A percentile compares a stretch with the other conserved stretches of the same genome.
Conservation (phyloP, 257 asterid genomes). For the Plantago ovata region DNA sequence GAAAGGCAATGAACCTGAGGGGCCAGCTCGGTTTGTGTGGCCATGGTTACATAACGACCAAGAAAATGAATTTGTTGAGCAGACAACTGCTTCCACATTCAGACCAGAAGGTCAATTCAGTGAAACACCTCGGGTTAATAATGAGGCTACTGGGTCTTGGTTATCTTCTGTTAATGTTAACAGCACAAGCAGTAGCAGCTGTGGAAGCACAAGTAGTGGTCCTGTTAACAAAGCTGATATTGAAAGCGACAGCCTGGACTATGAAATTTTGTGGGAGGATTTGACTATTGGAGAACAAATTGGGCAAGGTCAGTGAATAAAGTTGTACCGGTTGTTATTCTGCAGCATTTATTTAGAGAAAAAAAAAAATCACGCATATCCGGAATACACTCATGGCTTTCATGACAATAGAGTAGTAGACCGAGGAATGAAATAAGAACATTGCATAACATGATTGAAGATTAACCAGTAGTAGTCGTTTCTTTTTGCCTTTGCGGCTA, state of each 20-base stretch:
- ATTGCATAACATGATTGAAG: too few species aligned
- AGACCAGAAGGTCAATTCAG: constrained; percentile 47
- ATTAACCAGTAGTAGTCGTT: background rate
- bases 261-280: constrained; percentile 94
- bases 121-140: constrained; percentile 39
- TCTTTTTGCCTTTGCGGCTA: constrained; percentile 7
- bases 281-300: constrained; percentile 85
- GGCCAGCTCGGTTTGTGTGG: constrained; percentile 63
- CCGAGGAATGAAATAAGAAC: background rate
- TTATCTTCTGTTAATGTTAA: constrained; percentile 67
- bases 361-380: constrained; percentile 3
- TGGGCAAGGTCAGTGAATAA: constrained; percentile 72
- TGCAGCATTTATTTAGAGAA: constrained; percentile 14
- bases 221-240: constrained; percentile 64
- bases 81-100: constrained; percentile 28
- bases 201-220: constrained; percentile 74
- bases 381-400: constrained; percentile 13
- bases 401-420: constrained; percentile 12
- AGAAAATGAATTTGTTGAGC: constrained; percentile 50
- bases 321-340: background rate
- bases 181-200: constrained; percentile 88
- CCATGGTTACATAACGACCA: constrained; percentile 68
- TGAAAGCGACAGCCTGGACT: constrained; percentile 73
- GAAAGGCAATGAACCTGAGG: constrained; percentile 70
- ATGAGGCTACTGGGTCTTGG: constrained; percentile 89